phyloP scores from a whole-genome alignment of 768 basidiomycete genomes.

The Psilocybe sp. region DNA sequence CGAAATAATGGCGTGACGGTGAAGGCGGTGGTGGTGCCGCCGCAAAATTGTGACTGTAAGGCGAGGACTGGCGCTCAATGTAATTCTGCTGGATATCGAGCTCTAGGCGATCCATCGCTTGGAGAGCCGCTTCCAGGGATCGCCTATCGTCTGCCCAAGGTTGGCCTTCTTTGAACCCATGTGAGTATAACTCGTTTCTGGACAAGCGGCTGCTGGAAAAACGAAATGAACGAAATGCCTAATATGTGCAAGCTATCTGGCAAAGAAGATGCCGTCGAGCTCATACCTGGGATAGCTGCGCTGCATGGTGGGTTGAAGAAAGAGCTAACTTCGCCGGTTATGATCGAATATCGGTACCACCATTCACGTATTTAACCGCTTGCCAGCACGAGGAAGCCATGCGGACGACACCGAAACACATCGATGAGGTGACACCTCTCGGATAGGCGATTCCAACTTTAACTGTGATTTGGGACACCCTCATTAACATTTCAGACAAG shows the following conservation, averaged over 20 bases:
- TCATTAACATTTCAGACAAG: no score
- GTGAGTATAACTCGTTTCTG: slow-evolving; percentile 23
- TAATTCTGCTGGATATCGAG: slow-evolving; percentile 18
- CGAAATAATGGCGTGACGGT: slow-evolving; percentile 5
- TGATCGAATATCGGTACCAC: no score
- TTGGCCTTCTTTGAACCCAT: slow-evolving; percentile 27
- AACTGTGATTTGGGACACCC: no score
- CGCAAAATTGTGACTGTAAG: slow-evolving; percentile 1
- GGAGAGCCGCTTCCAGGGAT: slow-evolving; percentile 23
- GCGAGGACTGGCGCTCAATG: slow-evolving; percentile 8
- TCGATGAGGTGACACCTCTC: no score
- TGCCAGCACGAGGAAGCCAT: no score
- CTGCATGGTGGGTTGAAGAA: no score
- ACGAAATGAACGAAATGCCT: background rate
- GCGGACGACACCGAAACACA: no score
- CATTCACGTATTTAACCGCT: no score
- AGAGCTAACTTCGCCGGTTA: no score
- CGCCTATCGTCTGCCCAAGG: slow-evolving; percentile 28
- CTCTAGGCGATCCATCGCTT: slow-evolving; percentile 17
- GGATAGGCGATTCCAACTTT: no score
- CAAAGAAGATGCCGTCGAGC: background rate
- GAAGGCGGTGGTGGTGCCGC: slow-evolving; percentile 1
- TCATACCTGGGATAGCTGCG: no score
- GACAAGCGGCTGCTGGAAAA: slow-evolving; percentile 9
- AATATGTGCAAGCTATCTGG: background rate